Evolutionary conservation across 2,329 filamentous ascomycete genomes (phyloP), one percentile per base, ranked within the genome.

Genomic region (Drechslerella dactyloides): DNA sequence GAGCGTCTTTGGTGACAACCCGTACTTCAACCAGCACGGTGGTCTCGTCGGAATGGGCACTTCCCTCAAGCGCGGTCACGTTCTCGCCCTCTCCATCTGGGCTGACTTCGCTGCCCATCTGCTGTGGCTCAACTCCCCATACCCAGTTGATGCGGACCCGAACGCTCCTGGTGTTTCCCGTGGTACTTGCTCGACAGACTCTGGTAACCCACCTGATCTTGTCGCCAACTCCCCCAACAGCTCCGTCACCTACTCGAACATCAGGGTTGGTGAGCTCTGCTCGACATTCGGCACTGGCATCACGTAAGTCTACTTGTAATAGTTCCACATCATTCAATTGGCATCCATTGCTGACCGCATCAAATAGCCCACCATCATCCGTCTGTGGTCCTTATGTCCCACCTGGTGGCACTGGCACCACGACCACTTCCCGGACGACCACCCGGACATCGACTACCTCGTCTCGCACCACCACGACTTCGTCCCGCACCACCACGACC

Each of bases 111-210:
- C 84, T 69, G 81, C 85, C 77, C 84, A 88, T 80, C 90, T 91
- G 88, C 84, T 89, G 76, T 91, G 89, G 89, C 84, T 91, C 76
- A 89, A 91, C 82, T 85, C 84, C 72, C 84, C 81, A 78, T 89
- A 85, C 82, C 87, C 88, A 54, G 81, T 81, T 70, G 76, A 78
- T 64, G 79, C 75, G 37, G 77, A 80, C 73, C 76, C 80, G 30
- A 82, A 81, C 58, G 74, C 70, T 1, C 81, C 81, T 30, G 86
- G 86, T 74, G 79, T 81, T 65, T 80, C 80, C 46, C 84, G 86
- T 76, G 86, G 86, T 61, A 80, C 81, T 37, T 88, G 86, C 78
- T 65, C 81, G 55, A 82, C 81, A 52, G 80, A 77, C 74, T 84
- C 84, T 19, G 86, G 86, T 48, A 81, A 79, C 33, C 85, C 85